Evolutionary conservation across 2,329 filamentous ascomycete genomes (phyloP), one percentile per base, ranked within the genome.

Genomic region (Penicillium sp.): DNA sequence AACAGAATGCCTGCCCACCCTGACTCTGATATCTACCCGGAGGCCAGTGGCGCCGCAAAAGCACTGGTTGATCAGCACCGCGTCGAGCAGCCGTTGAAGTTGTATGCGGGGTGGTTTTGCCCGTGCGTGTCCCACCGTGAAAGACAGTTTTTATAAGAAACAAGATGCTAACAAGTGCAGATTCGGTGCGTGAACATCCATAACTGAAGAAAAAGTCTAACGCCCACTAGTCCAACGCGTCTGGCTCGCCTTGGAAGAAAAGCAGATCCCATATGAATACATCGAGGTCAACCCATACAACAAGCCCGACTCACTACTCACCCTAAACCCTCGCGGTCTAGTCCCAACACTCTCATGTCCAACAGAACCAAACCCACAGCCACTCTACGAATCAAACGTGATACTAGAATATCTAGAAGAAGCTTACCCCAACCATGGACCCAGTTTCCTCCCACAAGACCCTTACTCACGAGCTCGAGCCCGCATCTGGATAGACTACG

Each of bases 381-480:
- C 87, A 0, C 77, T 92, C 6, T 91, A 89, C 63, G 89, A 93
- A 70, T 89, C 86, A 65, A 83, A 79, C 7, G 83, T 92, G 43
- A 80, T 93, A 33, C 87, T 85, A 72, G 88, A 92, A 69, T 93
- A 90, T 61, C 78, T 93, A 1, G 86, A 93, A 59, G 89, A 92
- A 58, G 84, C 84, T 0, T 91, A 85, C 56, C 75, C 80, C 0
- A 77, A 77, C 3, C 65, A 82, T 48, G 77, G 76, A 0, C 79
- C 77, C 1, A 69, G 72, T 1, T 70, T 92, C 3, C 72, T 90
- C 9, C 86, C 89, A 0, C 65, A 71, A 0, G 83, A 86, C 51
- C 76, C 83, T 0, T 92, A 90, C 64, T 79, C 84, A 50, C 79
- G 83, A 48, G 89, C 89, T 3, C 72, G 85, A 18, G 84, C 83